These are phyloP conservation scores for Aspergillus biplanus DNA, from an alignment of 495 filamentous ascomycete genomes.

Conservation along the genomic window DNA sequence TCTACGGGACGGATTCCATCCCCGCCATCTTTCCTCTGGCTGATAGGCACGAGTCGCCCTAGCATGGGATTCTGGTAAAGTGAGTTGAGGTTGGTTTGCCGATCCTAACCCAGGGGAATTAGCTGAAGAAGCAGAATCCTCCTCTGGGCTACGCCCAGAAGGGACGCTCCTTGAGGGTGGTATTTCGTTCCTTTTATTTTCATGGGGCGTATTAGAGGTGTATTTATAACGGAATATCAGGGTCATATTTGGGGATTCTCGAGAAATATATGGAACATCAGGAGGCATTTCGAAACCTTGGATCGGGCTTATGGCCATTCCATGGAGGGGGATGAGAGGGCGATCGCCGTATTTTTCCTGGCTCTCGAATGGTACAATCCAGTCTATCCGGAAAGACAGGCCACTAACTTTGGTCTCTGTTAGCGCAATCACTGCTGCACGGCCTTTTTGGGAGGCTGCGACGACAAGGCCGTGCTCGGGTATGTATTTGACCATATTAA, in stretches of 20 bases:
- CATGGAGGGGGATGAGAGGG: constrained; percentile 54
- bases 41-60: constrained; percentile 40
- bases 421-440: constrained; percentile 73
- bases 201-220: background rate
- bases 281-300: constrained; percentile 57
- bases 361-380: constrained; percentile 55
- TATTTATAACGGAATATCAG: constrained; percentile 41
- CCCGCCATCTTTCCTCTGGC: constrained; percentile 46
- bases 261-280: constrained; percentile 44
- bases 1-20: constrained; percentile 44
- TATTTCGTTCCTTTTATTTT: background rate
- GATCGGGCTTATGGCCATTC: constrained; percentile 61
- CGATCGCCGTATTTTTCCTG: constrained; percentile 49
- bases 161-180: background rate
- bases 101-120: background rate
- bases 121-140: background rate
- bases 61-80: constrained; percentile 47
- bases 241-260: constrained; percentile 26
- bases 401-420: constrained; percentile 52
- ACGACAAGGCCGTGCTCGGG: constrained; percentile 79
- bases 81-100: constrained; percentile 16
- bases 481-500: constrained; percentile 77
- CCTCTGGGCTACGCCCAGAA: constrained; percentile 1
- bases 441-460: constrained; percentile 72
- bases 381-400: constrained; percentile 56